Base-by-base conservation (phyloP, 78 protist genomes). In the Ministeria vibrans region DNA sequence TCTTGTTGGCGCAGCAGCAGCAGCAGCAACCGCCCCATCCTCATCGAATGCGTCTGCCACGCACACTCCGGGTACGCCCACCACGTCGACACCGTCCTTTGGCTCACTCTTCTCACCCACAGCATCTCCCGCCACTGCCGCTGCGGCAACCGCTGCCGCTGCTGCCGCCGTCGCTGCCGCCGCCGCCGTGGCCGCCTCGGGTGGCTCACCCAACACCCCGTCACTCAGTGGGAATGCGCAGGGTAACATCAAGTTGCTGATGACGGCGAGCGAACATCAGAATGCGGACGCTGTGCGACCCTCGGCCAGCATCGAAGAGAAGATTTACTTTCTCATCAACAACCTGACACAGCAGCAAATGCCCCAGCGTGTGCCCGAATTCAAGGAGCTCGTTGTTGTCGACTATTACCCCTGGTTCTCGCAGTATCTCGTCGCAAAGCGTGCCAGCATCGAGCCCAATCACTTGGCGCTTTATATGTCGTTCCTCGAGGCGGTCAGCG, bases 361-460 rank as follows among this genome's bases (percentile, higher is more conserved):
- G 38, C 88, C 79, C 38, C 49, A 38, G 45, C 88, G 87, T 49
- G 87, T 79, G 3, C 62, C 61, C 32, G 95, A 94, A 49, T 36
- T 92, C 36, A 68, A 41, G 44, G 89, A 77, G 4, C 22, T 87
- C 28, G 36, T 96, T 41, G 38, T n/a, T 44, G 45, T 68, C 20
- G 78, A 77, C 42, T 34, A 34, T 72, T 34, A 45, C 34, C 81
- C 82, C 34, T 96, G 75, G 80, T 62, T 98, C 61, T 83, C 93
- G 30, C 86, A 88, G 59, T 94, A 94, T 77, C 59, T 98, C 11
- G 99, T 98, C 30, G 81, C 87, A 39, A 91, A 88, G 86, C 83
- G 98, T 22, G 94, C 92, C 28, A 41, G 84, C 18, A 46, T 89
- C 28, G 99, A 98, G 82, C 92, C 94, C 53, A 95, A 93, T 84